phyloP scores from a whole-genome alignment of 257 asterid genomes.

The Nicotiana tabacum region DNA sequence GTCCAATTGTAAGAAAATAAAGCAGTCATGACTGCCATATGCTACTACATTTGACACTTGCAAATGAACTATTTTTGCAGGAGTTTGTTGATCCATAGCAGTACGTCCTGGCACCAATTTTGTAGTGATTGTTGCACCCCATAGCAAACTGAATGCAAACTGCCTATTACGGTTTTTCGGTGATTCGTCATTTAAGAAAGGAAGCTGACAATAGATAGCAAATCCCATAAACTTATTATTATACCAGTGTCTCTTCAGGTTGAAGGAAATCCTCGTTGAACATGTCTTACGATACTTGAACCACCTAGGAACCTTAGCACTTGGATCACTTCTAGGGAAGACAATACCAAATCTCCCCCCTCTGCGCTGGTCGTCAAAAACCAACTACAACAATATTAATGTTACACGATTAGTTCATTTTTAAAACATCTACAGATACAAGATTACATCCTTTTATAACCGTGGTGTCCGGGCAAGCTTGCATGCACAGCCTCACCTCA shows the following conservation, averaged over 20 bases:
- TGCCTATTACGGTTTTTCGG: neutral
- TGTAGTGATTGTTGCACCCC: neutral
- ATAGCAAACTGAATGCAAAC: neutral
- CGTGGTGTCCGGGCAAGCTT: too few relatives aligned
- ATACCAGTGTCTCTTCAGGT: neutral
- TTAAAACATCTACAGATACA: neutral
- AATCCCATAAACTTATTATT: neutral
- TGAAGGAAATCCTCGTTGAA: neutral
- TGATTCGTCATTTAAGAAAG: neutral
- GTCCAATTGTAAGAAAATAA: neutral
- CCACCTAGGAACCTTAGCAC: neutral
- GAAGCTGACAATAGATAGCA: neutral
- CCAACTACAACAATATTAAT: neutral
- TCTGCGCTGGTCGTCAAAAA: neutral
- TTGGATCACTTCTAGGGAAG: neutral
- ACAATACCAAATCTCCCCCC: neutral
- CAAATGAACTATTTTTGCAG: neutral
- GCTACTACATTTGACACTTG: neutral
- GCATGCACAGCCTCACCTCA: too few relatives aligned
- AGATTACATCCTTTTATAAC: neutral
- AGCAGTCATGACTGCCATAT: neutral
- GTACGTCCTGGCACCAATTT: neutral
- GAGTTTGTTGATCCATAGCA: neutral
- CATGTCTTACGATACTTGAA: neutral
- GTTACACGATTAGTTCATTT: neutral